A percentile compares a stretch with the other conserved stretches of the same genome.
Evolutionary conservation across 768 basidiomycete genomes (phyloP).

Genomic region (Lactifluus subvellereus): DNA sequence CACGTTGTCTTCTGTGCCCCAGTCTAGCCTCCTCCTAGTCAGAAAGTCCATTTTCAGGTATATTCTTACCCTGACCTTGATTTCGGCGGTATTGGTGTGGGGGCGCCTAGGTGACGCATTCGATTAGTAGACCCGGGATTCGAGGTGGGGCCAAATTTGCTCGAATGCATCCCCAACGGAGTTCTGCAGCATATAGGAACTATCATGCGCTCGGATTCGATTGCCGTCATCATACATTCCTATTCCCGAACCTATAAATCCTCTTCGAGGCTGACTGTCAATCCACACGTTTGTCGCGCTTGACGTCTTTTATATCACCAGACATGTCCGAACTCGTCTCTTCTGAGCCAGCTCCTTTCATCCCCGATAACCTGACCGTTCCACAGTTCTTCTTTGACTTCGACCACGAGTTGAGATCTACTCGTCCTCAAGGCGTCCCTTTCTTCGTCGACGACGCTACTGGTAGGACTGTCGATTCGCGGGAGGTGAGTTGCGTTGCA

Average conservation of each 20-base stretch:
- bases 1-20: neutral
- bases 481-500: constrained; percentile 38
- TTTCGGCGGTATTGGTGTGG: neutral
- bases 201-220: neutral
- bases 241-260: constrained; percentile 3
- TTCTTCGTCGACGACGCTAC: constrained; percentile 58
- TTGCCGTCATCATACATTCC: constrained; percentile 7
- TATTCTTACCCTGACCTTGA: neutral
- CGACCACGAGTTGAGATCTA: constrained; percentile 40
- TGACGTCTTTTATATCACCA: neutral
- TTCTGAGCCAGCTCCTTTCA: constrained; percentile 33
- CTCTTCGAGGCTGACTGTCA: neutral
- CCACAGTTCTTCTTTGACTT: constrained; percentile 60
- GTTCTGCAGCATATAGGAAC: neutral
- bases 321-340: constrained; percentile 26
- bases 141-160: neutral
- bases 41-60: neutral
- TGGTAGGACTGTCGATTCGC: constrained; percentile 38
- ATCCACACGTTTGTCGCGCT: neutral
- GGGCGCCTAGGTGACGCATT: neutral
- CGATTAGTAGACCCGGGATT: neutral
- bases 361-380: constrained; percentile 59
- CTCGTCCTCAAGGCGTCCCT: constrained; percentile 40
- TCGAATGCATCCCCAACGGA: constrained; percentile 1
- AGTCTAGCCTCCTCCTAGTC: neutral